These are phyloP conservation scores for Physocladia obscura DNA, from an alignment of 192 early-diverging fungal species.

Conservation along the genomic window DNA sequence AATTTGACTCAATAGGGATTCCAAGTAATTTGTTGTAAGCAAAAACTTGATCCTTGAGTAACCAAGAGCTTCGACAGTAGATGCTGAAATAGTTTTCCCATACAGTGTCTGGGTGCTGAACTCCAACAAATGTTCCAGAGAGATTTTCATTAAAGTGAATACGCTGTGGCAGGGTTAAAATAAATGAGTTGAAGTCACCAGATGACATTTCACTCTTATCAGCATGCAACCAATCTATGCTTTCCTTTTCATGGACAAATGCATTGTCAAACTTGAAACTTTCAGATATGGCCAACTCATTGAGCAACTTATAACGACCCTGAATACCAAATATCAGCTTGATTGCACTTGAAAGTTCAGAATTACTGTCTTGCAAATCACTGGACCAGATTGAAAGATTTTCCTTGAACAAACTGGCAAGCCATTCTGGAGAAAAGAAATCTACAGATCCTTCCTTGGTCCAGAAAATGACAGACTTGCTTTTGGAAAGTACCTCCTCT, in stretches of 20 bases:
- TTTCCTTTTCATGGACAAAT: neutral
- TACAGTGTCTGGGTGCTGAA: neutral
- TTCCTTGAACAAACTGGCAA: neutral
- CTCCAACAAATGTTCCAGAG: neutral
- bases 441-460: neutral
- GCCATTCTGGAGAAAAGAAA: neutral
- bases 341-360: neutral
- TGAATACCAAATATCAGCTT: neutral
- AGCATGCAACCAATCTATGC: neutral
- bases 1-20: neutral
- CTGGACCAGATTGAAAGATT: neutral
- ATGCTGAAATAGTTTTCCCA: neutral
- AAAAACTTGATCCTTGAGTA: neutral
- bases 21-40: neutral
- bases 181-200: neutral
- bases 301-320: neutral
- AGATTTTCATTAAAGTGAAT: neutral
- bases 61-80: neutral
- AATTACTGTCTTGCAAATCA: neutral
- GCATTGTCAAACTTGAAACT: neutral
- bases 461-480: neutral
- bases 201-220: neutral
- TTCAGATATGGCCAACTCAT: neutral
- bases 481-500: neutral
- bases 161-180: neutral